Percentiles rank a stretch among this genome's conserved stretches.
Conservation (phyloP, 352 stramenopile species). For the Phytopythium aichiense region DNA sequence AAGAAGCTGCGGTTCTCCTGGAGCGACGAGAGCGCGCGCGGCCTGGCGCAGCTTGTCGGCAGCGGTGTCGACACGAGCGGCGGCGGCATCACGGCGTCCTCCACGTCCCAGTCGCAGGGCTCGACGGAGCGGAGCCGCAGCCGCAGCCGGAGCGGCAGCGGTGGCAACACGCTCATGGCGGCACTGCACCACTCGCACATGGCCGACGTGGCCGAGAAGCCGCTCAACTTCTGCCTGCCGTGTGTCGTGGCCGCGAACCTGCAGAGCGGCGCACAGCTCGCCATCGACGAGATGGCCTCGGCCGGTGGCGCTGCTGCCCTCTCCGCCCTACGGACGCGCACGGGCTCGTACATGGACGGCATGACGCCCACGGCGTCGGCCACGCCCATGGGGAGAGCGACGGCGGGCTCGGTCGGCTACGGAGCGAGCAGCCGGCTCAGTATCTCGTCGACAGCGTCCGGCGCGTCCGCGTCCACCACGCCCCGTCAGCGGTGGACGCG, state of each 20-base stretch:
- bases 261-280: constrained; percentile 34
- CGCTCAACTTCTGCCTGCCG: constrained; percentile 44
- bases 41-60: not conserved
- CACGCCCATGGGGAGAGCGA: constrained; percentile 12
- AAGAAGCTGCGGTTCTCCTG: constrained; percentile 45
- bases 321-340: constrained; percentile 4
- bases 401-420: not conserved
- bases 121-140: constrained; percentile 24
- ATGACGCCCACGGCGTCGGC: not conserved
- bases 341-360: not conserved
- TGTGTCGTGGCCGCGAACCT: constrained; percentile 40
- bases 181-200: constrained; percentile 12
- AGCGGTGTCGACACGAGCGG: constrained; percentile 2
- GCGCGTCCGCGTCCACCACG: not conserved
- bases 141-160: constrained; percentile 17
- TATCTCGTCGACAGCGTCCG: not conserved
- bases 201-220: constrained; percentile 36
- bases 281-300: constrained; percentile 30
- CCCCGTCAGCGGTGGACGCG: constrained; percentile 6
- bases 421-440: not conserved
- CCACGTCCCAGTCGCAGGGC: constrained; percentile 11
- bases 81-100: constrained; percentile 8
- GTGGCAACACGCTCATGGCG: not conserved
- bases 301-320: not conserved
- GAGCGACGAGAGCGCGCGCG: constrained; percentile 14